Evolutionary conservation across 768 basidiomycete species (phyloP), one percentile per base, ranked within the genome.

Genomic region (Solioccasus polychromus): DNA sequence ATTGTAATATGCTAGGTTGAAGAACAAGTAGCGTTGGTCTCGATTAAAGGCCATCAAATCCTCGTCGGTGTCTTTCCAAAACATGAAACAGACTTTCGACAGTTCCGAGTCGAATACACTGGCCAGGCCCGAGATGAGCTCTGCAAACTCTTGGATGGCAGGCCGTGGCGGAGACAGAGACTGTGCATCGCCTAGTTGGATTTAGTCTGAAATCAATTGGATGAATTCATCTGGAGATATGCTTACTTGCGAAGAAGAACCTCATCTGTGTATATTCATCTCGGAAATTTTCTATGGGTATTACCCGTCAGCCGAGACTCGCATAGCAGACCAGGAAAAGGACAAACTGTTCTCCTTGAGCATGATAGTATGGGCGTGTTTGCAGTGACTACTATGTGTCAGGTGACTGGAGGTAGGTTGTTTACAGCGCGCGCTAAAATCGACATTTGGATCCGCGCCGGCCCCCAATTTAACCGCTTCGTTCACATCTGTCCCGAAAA

Each of bases 41-140:
- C 54, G 23, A 34, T 55, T 55, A 8, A 57, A 55, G 11, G 54
- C 53, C 53, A 55, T 57, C 1, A 55, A 28, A 24, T 57, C 44
- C 2, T 57, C 39, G 3, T 46, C 53, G 0, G 38, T 57, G 18
- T 55, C 53, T 37, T 57, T 45, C 53, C 53, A 55, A 41, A 55
- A 47, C 22, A 55, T 52, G 35, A 22, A 46, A 23, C 53, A 54
- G 17, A 29, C 15, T 4, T 19, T 17, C 1, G 49, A 31, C 8
- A 29, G 23, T 3, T 28, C 18, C 15, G 12, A 20, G 12, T 8
- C 23, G 11, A 52, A 55, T 18, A 55, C 54, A 0, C 2, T 0
- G 8, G 49, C 38, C 35, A 55, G 19, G 7, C 11, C 11, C 3
- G 28, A 30, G 35, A 55, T 20, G 22, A 55, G 44, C 4, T 31